Evolutionary conservation across 1,284 basidiomycete genomes (phyloP), one percentile per base, ranked within the genome.

Genomic region (Hypsizygus ulmarius): DNA sequence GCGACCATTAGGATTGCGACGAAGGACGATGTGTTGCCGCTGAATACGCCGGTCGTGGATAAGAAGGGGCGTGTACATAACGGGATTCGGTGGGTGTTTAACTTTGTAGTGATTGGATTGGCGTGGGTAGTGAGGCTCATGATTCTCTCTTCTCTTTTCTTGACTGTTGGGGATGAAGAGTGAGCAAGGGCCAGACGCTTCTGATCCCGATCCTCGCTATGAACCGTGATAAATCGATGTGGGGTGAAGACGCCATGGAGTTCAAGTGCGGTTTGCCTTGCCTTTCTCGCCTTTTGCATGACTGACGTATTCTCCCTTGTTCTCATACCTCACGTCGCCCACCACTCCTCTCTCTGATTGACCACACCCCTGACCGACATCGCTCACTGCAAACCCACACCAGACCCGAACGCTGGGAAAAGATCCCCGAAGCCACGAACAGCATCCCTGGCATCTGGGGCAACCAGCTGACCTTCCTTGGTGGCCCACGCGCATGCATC

Each of bases 321-420:
- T 4, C 21, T 25, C 21, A 25, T 25, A 25, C 21, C 21, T 25
- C 21, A 25, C 21, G 3, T 25, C 21, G 21, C 21, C 21, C 7
- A 25, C 21, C 21, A 25, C 21, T 4, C 21, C 4, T 7, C 7
- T 25, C 21, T 3, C 7, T 25, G 21, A 25, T 25, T 3, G 7
- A 4, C 21, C 21, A 25, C 21, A 25, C 21, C n/a, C n/a, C n/a
- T n/a, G 7, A 25, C 7, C 21, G 4, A 25, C 21, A 7, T 7
- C 21, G n/a, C 21, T 25, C 21, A 25, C 21, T 3, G 7, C 21
- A 7, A 25, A 3, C 21, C 21, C 21, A 25, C 3, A 7, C 25
- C 42, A 79, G 76, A 48, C 82, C 82, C 1, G 82, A 84, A 54
- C 70, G 81, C 5, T 85, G 83, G 82, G 64, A 74, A 36, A 61